These are phyloP conservation scores for Pichia sp. DNA, from an alignment of 1,139 yeast species.

Conservation along the genomic window DNA sequence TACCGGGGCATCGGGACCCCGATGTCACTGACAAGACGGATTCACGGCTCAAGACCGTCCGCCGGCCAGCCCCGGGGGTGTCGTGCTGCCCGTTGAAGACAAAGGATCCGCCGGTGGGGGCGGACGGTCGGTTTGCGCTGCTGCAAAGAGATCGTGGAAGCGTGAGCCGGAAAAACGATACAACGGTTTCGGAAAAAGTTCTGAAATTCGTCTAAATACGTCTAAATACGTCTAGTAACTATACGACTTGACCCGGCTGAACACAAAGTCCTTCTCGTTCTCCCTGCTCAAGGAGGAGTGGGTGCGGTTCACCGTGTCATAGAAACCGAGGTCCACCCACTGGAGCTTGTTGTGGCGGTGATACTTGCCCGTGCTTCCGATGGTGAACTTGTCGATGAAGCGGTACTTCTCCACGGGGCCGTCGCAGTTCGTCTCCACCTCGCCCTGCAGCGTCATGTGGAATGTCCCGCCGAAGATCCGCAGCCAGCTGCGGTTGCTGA, in stretches of 20 bases:
- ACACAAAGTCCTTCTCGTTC: constrained; percentile 74
- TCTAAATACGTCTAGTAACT: constrained; percentile 1
- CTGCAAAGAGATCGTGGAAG: no score
- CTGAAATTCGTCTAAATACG: no score
- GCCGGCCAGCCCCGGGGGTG: no score
- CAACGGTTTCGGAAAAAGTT: no score
- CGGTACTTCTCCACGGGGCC: constrained; percentile 62
- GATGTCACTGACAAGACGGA: no score
- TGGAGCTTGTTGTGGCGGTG: constrained; percentile 58
- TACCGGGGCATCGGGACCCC: no score
- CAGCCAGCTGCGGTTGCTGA: constrained; percentile 25
- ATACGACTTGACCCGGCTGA: constrained; percentile 57
- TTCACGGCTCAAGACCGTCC: no score
- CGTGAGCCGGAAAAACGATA: no score
- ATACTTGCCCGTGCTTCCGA: constrained; percentile 52
- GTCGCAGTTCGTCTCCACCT: constrained; percentile 45
- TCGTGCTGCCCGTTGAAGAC: no score
- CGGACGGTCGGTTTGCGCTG: no score
- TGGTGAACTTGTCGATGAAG: constrained; percentile 58
- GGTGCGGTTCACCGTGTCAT: constrained; percentile 45
- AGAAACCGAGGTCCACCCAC: constrained; percentile 61
- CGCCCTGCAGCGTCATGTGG: constrained; percentile 52
- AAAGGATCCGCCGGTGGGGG: no score
- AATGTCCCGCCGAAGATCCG: constrained; percentile 51
- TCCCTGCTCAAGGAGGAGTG: constrained; percentile 50